Conservation (phyloP, 441 rosid genomes). For the Omphalea diandra region DNA sequence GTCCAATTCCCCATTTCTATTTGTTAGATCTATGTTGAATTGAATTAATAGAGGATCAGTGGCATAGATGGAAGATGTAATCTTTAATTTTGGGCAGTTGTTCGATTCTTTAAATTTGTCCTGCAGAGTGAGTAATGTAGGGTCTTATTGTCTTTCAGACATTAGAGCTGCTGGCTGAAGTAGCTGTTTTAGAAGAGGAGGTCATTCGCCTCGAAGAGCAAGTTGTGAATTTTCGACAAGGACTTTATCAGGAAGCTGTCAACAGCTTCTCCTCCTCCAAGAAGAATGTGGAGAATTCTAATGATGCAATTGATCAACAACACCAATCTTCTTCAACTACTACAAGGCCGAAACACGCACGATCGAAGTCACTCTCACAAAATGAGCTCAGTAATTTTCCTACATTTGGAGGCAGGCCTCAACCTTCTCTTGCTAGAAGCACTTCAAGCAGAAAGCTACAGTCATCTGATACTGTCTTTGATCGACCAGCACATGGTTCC, state of each 20-base stretch:
- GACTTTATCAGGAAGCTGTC: conserved; percentile 81
- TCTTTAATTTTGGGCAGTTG: neutral
- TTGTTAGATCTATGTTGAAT: conserved; percentile 1
- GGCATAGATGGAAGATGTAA: neutral
- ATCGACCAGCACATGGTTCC: conserved; percentile 31
- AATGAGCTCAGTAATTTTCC: conserved; percentile 53
- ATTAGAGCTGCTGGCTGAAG: conserved; percentile 92
- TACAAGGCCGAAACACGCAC: conserved; percentile 56
- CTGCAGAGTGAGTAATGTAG: conserved; percentile 3
- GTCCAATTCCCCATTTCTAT: conserved; percentile 28
- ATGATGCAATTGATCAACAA: conserved; percentile 34
- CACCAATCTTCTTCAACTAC: conserved; percentile 35
- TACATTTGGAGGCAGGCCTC: conserved; percentile 42
- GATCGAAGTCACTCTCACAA: conserved; percentile 68
- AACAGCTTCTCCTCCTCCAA: conserved; percentile 61
- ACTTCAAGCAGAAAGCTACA: conserved; percentile 58
- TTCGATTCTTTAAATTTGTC: neutral
- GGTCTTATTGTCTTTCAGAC: conserved; percentile 41
- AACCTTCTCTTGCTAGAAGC: conserved; percentile 57
- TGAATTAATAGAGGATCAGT: conserved; percentile 3
- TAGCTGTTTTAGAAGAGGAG: conserved; percentile 92
- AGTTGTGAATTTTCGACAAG: conserved; percentile 83
- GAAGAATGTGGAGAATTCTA: conserved; percentile 54
- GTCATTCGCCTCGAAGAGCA: conserved; percentile 90
- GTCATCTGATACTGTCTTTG: conserved; percentile 38